phyloP scores from a whole-genome alignment of 2,329 filamentous ascomycete genomes.

The Fusarium chaquense region DNA sequence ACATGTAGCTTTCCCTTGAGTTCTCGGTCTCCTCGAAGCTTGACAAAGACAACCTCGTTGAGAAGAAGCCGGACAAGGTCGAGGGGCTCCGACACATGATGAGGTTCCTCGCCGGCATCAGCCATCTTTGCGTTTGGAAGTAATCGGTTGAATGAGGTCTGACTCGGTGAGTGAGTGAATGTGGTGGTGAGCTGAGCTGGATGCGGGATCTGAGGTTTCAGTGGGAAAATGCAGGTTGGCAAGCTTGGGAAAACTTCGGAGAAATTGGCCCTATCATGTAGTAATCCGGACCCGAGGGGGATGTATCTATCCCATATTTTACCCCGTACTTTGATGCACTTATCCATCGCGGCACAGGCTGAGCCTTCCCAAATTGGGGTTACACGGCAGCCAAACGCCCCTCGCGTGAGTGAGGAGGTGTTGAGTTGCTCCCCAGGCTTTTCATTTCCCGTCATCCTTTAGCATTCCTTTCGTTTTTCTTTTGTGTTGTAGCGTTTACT shows the following conservation, averaged over 20 bases:
- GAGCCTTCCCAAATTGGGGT: slow-evolving; percentile 38
- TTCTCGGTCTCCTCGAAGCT: slow-evolving; percentile 94
- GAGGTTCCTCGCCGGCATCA: slow-evolving; percentile 79
- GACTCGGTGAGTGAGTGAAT: slow-evolving; percentile 13
- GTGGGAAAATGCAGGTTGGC: slow-evolving; percentile 40
- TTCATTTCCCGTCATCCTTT: slow-evolving; percentile 12
- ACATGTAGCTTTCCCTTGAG: slow-evolving; percentile 96
- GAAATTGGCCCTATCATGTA: slow-evolving; percentile 21
- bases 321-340: slow-evolving; percentile 36
- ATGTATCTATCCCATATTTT: slow-evolving; percentile 23
- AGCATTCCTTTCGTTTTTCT: slow-evolving; percentile 4
- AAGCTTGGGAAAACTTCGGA: slow-evolving; percentile 45
- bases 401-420: slow-evolving; percentile 36
- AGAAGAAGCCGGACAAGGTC: slow-evolving; percentile 95
- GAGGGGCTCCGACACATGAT: slow-evolving; percentile 87
- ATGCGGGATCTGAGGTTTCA: slow-evolving; percentile 34
- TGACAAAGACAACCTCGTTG: slow-evolving; percentile 97
- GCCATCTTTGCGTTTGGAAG: slow-evolving; percentile 71
- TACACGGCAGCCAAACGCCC: slow-evolving; percentile 41
- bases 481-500: neutral
- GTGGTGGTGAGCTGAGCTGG: slow-evolving; percentile 15
- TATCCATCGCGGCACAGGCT: slow-evolving; percentile 24
- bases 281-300: neutral
- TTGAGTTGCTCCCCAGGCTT: slow-evolving; percentile 24
- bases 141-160: neutral